Evolutionary conservation across 371 early-diverging fungal genomes (phyloP).

Genomic region (Mortierella sp.): DNA sequence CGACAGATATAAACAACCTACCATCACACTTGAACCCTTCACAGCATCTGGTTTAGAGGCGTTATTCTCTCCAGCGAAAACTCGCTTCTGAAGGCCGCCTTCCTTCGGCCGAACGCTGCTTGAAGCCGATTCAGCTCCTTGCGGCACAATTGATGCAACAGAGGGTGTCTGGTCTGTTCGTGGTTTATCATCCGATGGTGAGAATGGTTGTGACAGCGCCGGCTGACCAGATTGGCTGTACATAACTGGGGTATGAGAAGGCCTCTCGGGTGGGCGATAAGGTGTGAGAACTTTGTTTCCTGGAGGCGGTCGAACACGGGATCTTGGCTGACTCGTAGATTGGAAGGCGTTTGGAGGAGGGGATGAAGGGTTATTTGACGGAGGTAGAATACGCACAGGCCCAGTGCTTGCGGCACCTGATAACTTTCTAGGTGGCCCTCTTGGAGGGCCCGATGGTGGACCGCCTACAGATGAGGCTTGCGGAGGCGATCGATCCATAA

Average conservation of each 20-base stretch:
- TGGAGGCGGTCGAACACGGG: slow-evolving; percentile 51
- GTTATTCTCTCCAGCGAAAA: slow-evolving; percentile 27
- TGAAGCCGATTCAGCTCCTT: slow-evolving; percentile 41
- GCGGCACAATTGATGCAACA: slow-evolving; percentile 28
- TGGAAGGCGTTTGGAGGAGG: slow-evolving; percentile 53
- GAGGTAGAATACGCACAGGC: slow-evolving; percentile 32
- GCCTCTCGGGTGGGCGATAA: slow-evolving; percentile 54
- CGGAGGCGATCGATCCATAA: slow-evolving; percentile 16
- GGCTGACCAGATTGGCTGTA: slow-evolving; percentile 50
- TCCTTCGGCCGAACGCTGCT: slow-evolving; percentile 53
- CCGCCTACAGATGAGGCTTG: slow-evolving; percentile 23
- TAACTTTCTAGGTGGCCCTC: slow-evolving; percentile 44
- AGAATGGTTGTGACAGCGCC: slow-evolving; percentile 31
- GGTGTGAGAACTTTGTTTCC: slow-evolving; percentile 41
- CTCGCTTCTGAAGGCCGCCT: slow-evolving; percentile 46
- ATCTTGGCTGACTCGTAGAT: slow-evolving; percentile 18
- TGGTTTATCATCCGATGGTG: slow-evolving; percentile 18
- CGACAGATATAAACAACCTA: not conserved
- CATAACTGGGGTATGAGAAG: slow-evolving; percentile 55
- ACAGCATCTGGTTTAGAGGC: slow-evolving; percentile 6
- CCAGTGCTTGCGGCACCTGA: slow-evolving; percentile 27
- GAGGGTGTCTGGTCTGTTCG: slow-evolving; percentile 8
- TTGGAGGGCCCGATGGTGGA: slow-evolving; percentile 46
- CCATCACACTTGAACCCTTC: slow-evolving; percentile 3
- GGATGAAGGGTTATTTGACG: slow-evolving; percentile 50